Conservation (phyloP, 106 monocot species). For the Platanthera guangdongensis region DNA sequence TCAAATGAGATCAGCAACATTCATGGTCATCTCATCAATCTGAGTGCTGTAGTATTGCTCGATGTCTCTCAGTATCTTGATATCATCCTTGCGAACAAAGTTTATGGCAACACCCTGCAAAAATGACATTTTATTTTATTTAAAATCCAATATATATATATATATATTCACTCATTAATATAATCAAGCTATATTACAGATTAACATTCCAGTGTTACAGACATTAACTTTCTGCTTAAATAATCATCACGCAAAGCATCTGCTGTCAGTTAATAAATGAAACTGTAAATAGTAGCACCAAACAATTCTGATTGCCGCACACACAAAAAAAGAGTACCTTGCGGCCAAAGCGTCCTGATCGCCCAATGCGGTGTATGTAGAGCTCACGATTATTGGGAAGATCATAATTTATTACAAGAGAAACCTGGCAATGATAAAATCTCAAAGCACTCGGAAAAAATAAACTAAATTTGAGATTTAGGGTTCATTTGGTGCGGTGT, state of each 20-base stretch:
- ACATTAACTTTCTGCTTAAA: neutral
- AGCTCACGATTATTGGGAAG: slow-evolving; percentile 92
- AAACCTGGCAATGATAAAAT: slow-evolving; percentile 37
- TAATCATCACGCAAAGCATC: neutral
- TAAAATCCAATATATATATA: neutral
- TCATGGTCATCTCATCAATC: slow-evolving; percentile 99
- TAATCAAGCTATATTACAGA: neutral
- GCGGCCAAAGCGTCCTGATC: slow-evolving; percentile 95
- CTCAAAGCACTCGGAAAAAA: neutral
- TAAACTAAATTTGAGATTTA: neutral
- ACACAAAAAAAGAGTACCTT: slow-evolving; percentile 44
- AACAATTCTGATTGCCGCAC: neutral
- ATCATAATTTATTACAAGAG: slow-evolving; percentile 87
- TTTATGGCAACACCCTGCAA: slow-evolving; percentile 96
- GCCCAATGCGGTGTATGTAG: slow-evolving; percentile 90
- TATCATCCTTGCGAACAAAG: slow-evolving; percentile 89
- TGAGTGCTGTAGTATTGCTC: slow-evolving; percentile 99
- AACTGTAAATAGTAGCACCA: neutral
- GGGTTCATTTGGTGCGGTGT: no score
- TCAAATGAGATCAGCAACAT: slow-evolving; percentile 90
- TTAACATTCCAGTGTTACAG: neutral
- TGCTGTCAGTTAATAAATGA: neutral
- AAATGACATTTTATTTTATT: neutral
- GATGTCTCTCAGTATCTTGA: slow-evolving; percentile 82
- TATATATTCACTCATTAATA: no score